Evolutionary conservation across 441 rosid genomes (phyloP).

Genomic region (Dalechampia spathulata): DNA sequence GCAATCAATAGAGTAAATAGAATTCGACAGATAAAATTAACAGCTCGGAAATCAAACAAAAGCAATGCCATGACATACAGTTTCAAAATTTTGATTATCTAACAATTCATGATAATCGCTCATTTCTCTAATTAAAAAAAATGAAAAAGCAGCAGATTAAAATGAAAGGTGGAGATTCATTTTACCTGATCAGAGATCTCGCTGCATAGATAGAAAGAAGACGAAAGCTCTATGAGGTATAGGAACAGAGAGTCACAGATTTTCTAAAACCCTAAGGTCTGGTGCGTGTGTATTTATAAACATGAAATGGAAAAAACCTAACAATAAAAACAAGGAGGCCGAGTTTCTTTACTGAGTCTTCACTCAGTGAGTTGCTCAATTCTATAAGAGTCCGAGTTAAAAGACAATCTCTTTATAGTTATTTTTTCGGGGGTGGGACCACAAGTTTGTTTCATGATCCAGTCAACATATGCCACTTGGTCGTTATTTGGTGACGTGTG

Average conservation of each 20-base stretch:
- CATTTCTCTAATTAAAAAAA: not conserved
- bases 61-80: not conserved
- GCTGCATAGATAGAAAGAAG: not conserved
- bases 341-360: not conserved
- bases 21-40: not conserved
- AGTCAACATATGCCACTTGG: not conserved
- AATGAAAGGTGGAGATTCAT: constrained; percentile 12
- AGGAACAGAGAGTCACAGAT: constrained; percentile 6
- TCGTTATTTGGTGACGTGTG: too few relatives aligned
- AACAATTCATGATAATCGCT: not conserved
- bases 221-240: not conserved
- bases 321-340: not conserved
- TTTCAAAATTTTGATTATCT: not conserved
- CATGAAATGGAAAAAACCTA: not conserved
- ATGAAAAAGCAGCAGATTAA: not conserved
- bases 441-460: too few relatives aligned
- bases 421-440: too few relatives aligned
- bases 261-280: constrained; percentile 19
- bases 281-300: not conserved
- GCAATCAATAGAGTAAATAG: not conserved
- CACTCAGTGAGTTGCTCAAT: not conserved
- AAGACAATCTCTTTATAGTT: not conserved
- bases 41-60: not conserved
- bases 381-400: not conserved
- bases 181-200: constrained; percentile 28